Conservation (phyloP, 768 basidiomycete species). For the Lactarius indigo region DNA sequence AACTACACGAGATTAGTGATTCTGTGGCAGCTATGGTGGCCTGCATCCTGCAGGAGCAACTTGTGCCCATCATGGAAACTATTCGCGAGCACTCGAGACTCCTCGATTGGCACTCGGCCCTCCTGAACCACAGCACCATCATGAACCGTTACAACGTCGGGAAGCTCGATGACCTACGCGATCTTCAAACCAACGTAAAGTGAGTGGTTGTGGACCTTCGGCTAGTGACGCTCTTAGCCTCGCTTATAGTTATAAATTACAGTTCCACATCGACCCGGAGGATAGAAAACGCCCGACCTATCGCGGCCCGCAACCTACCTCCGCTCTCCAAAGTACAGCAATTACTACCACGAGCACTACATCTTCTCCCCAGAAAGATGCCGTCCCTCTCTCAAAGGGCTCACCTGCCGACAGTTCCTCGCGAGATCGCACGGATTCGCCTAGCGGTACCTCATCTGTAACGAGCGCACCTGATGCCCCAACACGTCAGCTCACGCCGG, state of each 20-base stretch:
- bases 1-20: slow-evolving; percentile 2
- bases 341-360: neutral
- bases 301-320: neutral
- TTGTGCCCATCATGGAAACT: slow-evolving; percentile 12
- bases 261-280: slow-evolving; percentile 7
- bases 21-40: neutral
- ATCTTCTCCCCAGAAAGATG: neutral
- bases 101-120: slow-evolving; percentile 13
- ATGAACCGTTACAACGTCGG: slow-evolving; percentile 21
- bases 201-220: neutral
- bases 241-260: slow-evolving; percentile 13
- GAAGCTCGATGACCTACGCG: slow-evolving; percentile 19
- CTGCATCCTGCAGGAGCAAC: slow-evolving; percentile 13
- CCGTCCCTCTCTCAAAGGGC: no score
- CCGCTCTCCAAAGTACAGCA: neutral
- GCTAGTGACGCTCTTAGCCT: neutral
- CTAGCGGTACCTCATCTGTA: neutral
- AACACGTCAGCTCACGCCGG: neutral
- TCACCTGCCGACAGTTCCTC: neutral
- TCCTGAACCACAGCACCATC: slow-evolving; percentile 11
- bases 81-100: slow-evolving; percentile 16
- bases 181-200: slow-evolving; percentile 17
- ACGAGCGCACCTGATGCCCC: neutral
- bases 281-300: slow-evolving; percentile 1
- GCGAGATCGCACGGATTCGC: neutral